phyloP scores from a whole-genome alignment of 2,329 filamentous ascomycete species.

The Diaporthe destruens region DNA sequence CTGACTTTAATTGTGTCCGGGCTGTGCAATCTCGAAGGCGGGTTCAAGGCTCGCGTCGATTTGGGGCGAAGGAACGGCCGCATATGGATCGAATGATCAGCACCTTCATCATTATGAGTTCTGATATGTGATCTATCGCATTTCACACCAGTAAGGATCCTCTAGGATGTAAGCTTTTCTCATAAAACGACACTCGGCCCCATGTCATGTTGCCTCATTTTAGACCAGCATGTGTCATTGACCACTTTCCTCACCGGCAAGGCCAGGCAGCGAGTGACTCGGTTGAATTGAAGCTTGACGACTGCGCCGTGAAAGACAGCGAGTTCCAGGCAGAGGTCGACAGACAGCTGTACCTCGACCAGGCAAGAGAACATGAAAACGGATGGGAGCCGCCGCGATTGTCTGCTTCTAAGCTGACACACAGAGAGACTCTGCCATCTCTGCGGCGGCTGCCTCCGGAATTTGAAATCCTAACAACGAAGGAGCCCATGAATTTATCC shows the following conservation, averaged over 20 bases:
- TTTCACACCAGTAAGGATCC: background rate
- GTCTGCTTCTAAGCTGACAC: background rate
- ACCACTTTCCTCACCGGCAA: background rate
- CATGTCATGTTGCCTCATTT: background rate
- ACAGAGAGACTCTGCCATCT: background rate
- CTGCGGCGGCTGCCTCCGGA: conserved; percentile 19
- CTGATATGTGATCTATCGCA: conserved; percentile 17
- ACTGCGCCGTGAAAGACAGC: background rate
- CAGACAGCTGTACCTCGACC: background rate
- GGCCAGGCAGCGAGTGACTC: background rate
- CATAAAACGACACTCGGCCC: background rate
- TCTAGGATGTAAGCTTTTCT: background rate
- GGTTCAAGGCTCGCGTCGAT: conserved; percentile 22
- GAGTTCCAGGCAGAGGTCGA: background rate
- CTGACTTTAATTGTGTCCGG: background rate
- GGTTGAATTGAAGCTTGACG: conserved; percentile 1
- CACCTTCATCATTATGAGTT: conserved; percentile 6
- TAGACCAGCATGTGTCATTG: background rate
- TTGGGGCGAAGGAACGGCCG: background rate
- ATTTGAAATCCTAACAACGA: background rate
- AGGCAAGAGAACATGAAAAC: background rate
- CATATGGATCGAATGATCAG: conserved; percentile 36
- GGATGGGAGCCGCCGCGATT: background rate
- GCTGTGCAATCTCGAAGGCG: background rate
- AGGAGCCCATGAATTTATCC: background rate